A percentile compares a stretch with the other conserved stretches of the same genome.
Conservation (phyloP, 2,329 filamentous ascomycete species). For the Amauroascus niger region DNA sequence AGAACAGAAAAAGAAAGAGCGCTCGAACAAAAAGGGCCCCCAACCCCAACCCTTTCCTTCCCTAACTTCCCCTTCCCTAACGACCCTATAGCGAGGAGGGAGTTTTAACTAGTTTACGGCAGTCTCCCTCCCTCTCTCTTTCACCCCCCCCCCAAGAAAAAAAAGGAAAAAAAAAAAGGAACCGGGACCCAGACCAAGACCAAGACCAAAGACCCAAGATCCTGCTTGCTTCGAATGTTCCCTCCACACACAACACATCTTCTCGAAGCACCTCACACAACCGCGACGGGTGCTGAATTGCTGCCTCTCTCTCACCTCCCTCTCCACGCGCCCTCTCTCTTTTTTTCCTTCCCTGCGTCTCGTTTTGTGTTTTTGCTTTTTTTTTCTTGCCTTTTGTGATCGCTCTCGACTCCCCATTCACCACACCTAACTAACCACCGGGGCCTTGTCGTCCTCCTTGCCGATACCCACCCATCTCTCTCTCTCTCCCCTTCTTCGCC, state of each 20-base stretch:
- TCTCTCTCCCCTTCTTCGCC: neutral
- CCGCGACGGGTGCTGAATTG: constrained; percentile 10
- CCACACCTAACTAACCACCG: too few relatives aligned
- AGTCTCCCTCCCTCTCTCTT: too few relatives aligned
- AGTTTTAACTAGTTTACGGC: too few relatives aligned
- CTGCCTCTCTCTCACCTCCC: neutral
- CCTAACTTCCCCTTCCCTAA: too few relatives aligned
- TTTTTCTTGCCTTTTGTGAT: constrained; percentile 9
- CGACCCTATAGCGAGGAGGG: too few relatives aligned
- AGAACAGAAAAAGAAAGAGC: constrained; percentile 3
- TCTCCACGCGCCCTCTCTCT: neutral
- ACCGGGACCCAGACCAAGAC: too few relatives aligned
- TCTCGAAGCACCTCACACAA: constrained; percentile 1
- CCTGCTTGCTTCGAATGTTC: constrained; percentile 3
- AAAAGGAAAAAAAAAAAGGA: too few relatives aligned
- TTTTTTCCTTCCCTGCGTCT: constrained; percentile 19
- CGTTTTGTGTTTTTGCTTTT: constrained; percentile 15
- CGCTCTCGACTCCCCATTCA: neutral
- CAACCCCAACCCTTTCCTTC: neutral
- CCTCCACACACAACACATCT: constrained; percentile 11
- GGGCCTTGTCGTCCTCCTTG: too few relatives aligned
- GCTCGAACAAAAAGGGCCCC: constrained; percentile 9
- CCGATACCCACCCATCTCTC: neutral
- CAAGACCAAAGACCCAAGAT: too few relatives aligned
- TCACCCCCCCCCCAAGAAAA: too few relatives aligned